Percentiles rank a stretch among this genome's conserved stretches.
phyloP scores from a whole-genome alignment of 495 filamentous ascomycete genomes.

The Jackrogersella multiformis region DNA sequence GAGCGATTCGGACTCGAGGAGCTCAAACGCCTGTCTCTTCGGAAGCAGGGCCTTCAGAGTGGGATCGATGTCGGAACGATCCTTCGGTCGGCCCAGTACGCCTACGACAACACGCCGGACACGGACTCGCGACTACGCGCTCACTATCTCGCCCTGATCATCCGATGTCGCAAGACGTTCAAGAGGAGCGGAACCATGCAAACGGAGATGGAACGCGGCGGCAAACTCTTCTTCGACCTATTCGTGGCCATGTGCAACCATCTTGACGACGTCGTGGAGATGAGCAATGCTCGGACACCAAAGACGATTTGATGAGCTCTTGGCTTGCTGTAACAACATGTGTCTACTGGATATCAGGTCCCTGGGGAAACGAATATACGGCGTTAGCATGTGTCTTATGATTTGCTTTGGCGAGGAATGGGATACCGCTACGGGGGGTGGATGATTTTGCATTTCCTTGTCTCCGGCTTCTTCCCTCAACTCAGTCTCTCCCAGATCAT shows the following conservation, averaged over 20 bases:
- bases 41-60: slow-evolving; percentile 89
- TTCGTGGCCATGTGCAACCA: slow-evolving; percentile 98
- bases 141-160: slow-evolving; percentile 93
- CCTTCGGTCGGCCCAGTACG: slow-evolving; percentile 87
- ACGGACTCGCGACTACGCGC: slow-evolving; percentile 88
- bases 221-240: slow-evolving; percentile 93
- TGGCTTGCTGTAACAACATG: slow-evolving; percentile 37
- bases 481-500: slow-evolving; percentile 49
- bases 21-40: slow-evolving; percentile 85
- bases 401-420: slow-evolving; percentile 34
- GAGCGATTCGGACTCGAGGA: slow-evolving; percentile 86
- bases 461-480: slow-evolving; percentile 51
- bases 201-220: slow-evolving; percentile 93
- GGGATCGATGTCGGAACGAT: slow-evolving; percentile 88
- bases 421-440: slow-evolving; percentile 29
- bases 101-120: slow-evolving; percentile 93
- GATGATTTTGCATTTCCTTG: slow-evolving; percentile 41
- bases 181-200: slow-evolving; percentile 97
- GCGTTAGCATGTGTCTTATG: slow-evolving; percentile 33
- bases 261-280: slow-evolving; percentile 86
- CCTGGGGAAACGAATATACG: slow-evolving; percentile 23
- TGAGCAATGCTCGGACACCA: slow-evolving; percentile 60
- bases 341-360: slow-evolving; percentile 34
- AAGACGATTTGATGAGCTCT: slow-evolving; percentile 57
- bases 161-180: slow-evolving; percentile 91